Evolutionary conservation across 768 basidiomycete species (phyloP), one percentile per base, ranked within the genome.

Genomic region (Leccinum subgranulosum): DNA sequence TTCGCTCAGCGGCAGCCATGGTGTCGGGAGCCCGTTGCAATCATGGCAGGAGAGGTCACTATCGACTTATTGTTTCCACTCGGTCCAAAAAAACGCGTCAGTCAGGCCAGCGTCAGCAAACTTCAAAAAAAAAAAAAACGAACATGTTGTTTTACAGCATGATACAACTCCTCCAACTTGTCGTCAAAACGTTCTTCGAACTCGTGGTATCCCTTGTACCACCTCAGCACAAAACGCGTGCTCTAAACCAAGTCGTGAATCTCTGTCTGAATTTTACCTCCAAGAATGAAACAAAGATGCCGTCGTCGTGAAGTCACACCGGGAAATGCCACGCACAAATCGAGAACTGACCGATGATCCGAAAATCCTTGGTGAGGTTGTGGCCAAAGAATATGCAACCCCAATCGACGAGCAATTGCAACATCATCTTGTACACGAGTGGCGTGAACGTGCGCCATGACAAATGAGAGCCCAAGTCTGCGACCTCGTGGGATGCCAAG

Each of bases 221-320:
- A 76, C 62, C 86, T 80, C 29, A 97, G 75, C 1, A 96, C 94
- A 6, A 90, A 92, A 8, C 84, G 81, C 0, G 94, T 92, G 66
- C 98, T 96, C 71, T 99, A 96, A 63, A 99, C 96, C 21, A 94
- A 98, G 71, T 98, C 97, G 70, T 99, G 96, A 12, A 86, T 91
- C 21, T 94, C 93, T 3, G 84, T 89, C 71, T 98, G 96, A 56
- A 99, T 98, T 64, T 90, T 86, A 68, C 93, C 86, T 48, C 88
- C 81, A 14, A 98, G 78, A n/a, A 98, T 81, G 70, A 88, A 99
- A 8, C 93, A 68, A 88, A 94, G 48, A 98, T 93, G 72, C 98
- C 98, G 56, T 39, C 1, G n/a, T 15, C 9, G 39, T 34, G 27
- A 28, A 28, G 31, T 25, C 43, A 27, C 60, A 14, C 6, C 28